A percentile compares a stretch with the other conserved stretches of the same genome.
Conservation (phyloP, 179 eudicot species). For the Silene coronaria region DNA sequence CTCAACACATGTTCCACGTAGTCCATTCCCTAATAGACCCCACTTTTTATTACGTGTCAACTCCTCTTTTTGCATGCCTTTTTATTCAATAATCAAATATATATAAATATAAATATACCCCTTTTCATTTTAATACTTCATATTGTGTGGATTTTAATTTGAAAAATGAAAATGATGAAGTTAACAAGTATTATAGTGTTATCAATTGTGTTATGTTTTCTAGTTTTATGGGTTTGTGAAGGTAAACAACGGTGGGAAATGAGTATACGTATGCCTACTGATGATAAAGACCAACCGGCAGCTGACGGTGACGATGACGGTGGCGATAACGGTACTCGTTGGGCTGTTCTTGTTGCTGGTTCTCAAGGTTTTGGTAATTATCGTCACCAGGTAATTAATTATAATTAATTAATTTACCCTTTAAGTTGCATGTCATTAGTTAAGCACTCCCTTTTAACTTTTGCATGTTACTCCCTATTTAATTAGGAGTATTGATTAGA, state of each 20-base stretch:
- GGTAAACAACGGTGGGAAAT: conserved; percentile 39
- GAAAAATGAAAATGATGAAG: neutral
- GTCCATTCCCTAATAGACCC: neutral
- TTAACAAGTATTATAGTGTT: conserved; percentile 3
- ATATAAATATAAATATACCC: too few relatives aligned
- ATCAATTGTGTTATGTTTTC: conserved; percentile 2
- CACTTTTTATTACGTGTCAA: conserved; percentile 33
- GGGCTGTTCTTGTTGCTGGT: conserved; percentile 96
- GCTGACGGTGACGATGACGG: conserved; percentile 11
- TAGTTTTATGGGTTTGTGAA: conserved; percentile 21
- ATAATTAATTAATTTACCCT: neutral
- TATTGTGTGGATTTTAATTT: neutral
- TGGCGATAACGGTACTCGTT: conserved; percentile 29
- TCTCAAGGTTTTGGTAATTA: conserved; percentile 80
- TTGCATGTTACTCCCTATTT: too few relatives aligned
- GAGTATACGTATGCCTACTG: conserved; percentile 44
- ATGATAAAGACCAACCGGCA: conserved; percentile 8
- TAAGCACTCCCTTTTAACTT: neutral
- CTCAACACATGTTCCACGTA: conserved; percentile 11
- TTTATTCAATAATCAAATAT: conserved; percentile 1
- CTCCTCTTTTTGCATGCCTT: conserved; percentile 33
- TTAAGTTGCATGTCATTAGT: too few relatives aligned
- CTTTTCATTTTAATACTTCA: neutral
- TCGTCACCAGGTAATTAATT: conserved; percentile 60
- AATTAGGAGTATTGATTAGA: too few relatives aligned